Conservation (phyloP, 2,329 filamentous ascomycete genomes). For the Talaromyces funiculosus region DNA sequence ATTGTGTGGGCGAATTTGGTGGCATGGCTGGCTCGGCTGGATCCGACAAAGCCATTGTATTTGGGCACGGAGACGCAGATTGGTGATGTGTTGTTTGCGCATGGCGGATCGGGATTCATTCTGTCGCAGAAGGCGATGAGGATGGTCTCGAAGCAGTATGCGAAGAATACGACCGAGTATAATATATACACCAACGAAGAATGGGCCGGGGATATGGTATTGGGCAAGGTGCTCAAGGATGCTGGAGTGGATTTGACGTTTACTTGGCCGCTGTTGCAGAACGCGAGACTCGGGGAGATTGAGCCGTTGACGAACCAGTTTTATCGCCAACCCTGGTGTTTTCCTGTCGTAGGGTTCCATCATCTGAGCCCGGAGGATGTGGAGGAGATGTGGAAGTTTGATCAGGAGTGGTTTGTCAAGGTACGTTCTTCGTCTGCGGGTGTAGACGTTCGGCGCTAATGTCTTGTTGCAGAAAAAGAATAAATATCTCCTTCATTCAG, state of each 20-base stretch:
- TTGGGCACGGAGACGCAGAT: conserved; percentile 52
- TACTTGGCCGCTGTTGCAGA: conserved; percentile 46
- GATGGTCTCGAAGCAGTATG: conserved; percentile 40
- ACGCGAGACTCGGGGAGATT: conserved; percentile 40
- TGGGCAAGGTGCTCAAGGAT: conserved; percentile 45
- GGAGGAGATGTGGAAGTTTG: conserved; percentile 41
- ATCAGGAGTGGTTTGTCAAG: conserved; percentile 53
- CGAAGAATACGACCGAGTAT: conserved; percentile 36
- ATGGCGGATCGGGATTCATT: conserved; percentile 51
- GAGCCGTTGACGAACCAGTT: conserved; percentile 38
- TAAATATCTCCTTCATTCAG: conserved; percentile 29
- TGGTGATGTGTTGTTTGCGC: conserved; percentile 46
- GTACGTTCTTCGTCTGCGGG: conserved; percentile 38
- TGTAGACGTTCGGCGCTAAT: not conserved
- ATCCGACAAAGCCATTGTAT: conserved; percentile 46
- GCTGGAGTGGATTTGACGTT: conserved; percentile 42
- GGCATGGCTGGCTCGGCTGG: conserved; percentile 48
- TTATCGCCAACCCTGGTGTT: conserved; percentile 46
- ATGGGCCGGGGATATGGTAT: conserved; percentile 48
- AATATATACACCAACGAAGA: conserved; percentile 43
- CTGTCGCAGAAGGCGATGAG: conserved; percentile 48
- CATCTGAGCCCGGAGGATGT: conserved; percentile 43
- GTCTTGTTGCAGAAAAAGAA: conserved; percentile 20
- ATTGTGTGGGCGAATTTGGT: conserved; percentile 50
- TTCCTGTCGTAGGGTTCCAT: conserved; percentile 46